phyloP scores from a whole-genome alignment of 441 rosid species.

The Macaranga tanarius region DNA sequence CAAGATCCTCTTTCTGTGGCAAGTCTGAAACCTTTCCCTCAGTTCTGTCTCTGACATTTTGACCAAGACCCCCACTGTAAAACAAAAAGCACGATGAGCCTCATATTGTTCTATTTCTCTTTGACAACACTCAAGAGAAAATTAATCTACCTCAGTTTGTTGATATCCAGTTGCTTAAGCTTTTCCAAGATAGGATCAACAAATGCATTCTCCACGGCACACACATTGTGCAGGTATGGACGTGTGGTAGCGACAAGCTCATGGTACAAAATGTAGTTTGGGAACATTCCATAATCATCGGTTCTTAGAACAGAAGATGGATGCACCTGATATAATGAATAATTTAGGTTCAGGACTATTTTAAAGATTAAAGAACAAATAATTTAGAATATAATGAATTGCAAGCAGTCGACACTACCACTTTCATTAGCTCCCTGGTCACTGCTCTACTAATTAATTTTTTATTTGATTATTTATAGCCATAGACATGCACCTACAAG shows the following conservation, averaged over 20 bases:
- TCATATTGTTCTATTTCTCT: neutral
- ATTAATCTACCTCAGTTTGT: conserved; percentile 63
- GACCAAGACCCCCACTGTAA: conserved; percentile 63
- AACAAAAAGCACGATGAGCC: neutral
- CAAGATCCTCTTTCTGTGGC: conserved; percentile 27
- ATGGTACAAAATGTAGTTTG: conserved; percentile 76
- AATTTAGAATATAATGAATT: neutral
- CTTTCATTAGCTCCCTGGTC: neutral
- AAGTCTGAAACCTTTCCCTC: conserved; percentile 39
- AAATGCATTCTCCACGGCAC: conserved; percentile 71
- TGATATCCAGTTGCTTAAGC: conserved; percentile 58
- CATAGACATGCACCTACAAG: neutral
- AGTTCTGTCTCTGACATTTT: conserved; percentile 28
- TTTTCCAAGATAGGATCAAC: conserved; percentile 65
- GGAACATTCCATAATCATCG: conserved; percentile 70
- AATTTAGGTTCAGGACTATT: neutral
- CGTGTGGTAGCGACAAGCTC: conserved; percentile 81
- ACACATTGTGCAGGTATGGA: conserved; percentile 81
- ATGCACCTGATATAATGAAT: conserved; percentile 59
- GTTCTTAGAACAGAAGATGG: conserved; percentile 76
- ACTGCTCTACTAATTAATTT: neutral
- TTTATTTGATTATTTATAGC: neutral
- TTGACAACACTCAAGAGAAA: neutral
- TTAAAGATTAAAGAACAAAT: neutral
- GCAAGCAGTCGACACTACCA: neutral